Evolutionary conservation across 768 basidiomycete species (phyloP), one percentile per base, ranked within the genome.

Genomic region (Rhodosporidiobolus sp.): DNA sequence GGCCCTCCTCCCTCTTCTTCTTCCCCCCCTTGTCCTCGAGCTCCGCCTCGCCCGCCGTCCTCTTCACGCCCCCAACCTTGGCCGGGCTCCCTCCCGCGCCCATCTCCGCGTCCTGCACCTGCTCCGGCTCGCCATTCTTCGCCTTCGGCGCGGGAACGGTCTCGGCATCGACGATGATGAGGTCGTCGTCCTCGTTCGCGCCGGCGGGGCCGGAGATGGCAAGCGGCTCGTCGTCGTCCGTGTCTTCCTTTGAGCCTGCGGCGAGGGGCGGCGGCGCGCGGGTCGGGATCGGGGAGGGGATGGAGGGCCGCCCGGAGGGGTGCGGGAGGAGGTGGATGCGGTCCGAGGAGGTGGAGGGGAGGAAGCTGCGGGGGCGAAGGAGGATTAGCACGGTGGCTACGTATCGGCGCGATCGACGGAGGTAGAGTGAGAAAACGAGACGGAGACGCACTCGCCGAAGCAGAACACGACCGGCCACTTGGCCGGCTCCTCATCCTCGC

Each of bases 401-500:
- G 43, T 11, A 32, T 26, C 34, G 43, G 8, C 53, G 22, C 3
- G 22, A 30, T 7, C 22, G 50, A 28, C 17, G 26, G 28, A 26
- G 28, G 9, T 7, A 65, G 45, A 55, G 34, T 16, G 28, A 28
- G 65, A 50, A 32, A 28, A 45, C 3, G 20, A 14, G 7, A 19
- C n/a, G n/a, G 32, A 17, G 50, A 63, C 69, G 45, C 30, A 70
- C 60, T 30, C 30, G 17, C 61, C 65, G 46, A 76, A 53, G 34
- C 69, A 70, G 69, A 76, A 73, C 67, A 69, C 58, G 3, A 77
- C 70, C 35, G 77, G 73, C 67, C 68, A 74, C 35, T 67, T 43
- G 14, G 38, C 38, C 38, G 38, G 65, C 69, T 87, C 88, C 10
- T 86, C 90, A 43, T 94, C 91, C 77, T 96, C 94, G 80, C 97